Conservation (phyloP, 805 yeast species). For the Grigorovia transvaalensis region DNA sequence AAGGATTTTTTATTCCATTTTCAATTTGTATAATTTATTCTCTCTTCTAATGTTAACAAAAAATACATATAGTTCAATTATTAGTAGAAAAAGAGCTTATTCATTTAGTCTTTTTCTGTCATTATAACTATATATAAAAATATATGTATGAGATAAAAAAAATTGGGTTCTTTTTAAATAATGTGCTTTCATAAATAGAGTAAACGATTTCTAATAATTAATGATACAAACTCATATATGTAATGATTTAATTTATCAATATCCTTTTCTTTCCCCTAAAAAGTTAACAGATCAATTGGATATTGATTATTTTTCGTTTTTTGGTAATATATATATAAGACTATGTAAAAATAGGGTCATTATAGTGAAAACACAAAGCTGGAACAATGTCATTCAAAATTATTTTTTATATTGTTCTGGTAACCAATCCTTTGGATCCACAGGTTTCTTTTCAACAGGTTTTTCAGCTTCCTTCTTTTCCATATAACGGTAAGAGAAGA, state of each 20-base stretch:
- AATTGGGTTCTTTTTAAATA: not conserved
- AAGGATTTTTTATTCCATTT: not conserved
- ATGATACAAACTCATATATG: too few relatives aligned
- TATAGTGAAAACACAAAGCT: not conserved
- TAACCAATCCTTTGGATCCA: conserved; percentile 3
- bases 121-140: too few relatives aligned
- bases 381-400: not conserved
- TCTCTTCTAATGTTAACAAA: not conserved
- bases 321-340: not conserved
- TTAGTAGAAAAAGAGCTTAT: not conserved
- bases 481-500: conserved; percentile 33
- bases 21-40: not conserved
- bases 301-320: too few relatives aligned
- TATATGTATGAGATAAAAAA: too few relatives aligned
- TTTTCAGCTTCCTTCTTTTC: not conserved
- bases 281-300: not conserved
- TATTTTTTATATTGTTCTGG: conserved; percentile 6
- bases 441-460: not conserved
- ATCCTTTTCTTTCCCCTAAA: too few relatives aligned
- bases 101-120: too few relatives aligned
- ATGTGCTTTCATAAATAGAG: too few relatives aligned
- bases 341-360: not conserved
- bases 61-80: not conserved
- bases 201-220: too few relatives aligned
- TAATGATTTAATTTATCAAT: too few relatives aligned